A percentile compares a stretch with the other conserved stretches of the same genome.
Evolutionary conservation across 108 stramenopile species (phyloP).

Genomic region (Cyclostephanos tholiformis): DNA sequence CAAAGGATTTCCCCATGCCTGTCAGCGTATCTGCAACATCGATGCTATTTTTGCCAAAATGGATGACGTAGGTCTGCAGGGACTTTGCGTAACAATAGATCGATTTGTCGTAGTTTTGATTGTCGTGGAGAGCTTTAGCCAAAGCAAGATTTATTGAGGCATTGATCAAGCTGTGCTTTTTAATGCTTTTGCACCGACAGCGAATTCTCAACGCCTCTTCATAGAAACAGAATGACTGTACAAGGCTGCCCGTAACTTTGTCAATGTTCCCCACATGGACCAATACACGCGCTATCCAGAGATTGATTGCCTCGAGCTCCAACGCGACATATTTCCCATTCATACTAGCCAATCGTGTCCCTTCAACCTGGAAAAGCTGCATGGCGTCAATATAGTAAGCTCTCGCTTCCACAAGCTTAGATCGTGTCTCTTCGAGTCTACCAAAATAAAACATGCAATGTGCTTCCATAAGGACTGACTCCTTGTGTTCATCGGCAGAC

Average conservation of each 20-base stretch:
- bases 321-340: neutral
- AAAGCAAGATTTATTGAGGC: conserved; percentile 27
- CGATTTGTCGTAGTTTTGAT: conserved; percentile 33
- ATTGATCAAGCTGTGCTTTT: conserved; percentile 26
- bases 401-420: conserved; percentile 19
- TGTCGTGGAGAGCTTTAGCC: conserved; percentile 24
- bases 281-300: conserved; percentile 37
- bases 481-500: neutral
- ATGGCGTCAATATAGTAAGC: conserved; percentile 24
- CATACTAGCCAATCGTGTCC: conserved; percentile 18
- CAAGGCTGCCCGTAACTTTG: conserved; percentile 14
- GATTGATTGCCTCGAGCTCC: conserved; percentile 42
- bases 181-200: conserved; percentile 15
- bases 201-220: conserved; percentile 37
- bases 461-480: conserved; percentile 18
- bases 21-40: conserved; percentile 44
- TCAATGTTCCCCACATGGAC: conserved; percentile 33
- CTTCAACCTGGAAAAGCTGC: conserved; percentile 30
- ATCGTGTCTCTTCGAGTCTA: conserved; percentile 23
- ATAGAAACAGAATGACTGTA: conserved; percentile 17
- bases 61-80: conserved; percentile 30
- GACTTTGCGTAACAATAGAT: conserved; percentile 37
- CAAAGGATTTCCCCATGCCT: conserved; percentile 45
- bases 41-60: conserved; percentile 48
- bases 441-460: conserved; percentile 44